Evolutionary conservation across 2,329 filamentous ascomycete genomes (phyloP), one percentile per base, ranked within the genome.

Genomic region (Trichoderma citrinoviride): DNA sequence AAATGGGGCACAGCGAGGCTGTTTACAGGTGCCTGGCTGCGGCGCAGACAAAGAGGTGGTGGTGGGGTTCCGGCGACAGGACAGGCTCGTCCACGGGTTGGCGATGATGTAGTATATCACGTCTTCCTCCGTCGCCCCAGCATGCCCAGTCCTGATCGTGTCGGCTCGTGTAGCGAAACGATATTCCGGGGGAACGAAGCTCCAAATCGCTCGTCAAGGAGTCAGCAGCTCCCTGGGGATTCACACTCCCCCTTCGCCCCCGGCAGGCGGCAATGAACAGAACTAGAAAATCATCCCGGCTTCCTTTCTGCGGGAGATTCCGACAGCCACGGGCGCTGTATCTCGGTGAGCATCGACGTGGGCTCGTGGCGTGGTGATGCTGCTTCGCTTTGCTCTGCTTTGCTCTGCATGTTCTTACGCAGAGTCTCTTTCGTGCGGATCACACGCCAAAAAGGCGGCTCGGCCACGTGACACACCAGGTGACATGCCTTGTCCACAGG

Each of bases 201-300:
- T 62, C 40, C 58, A 62, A 62, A 62, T 62, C 58, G 58, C 58
- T 62, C 58, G 58, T 62, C 58, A 44, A 27, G 58, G 58, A 29
- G 58, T 52, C 37, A 41, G 29, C 14, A 54, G 25, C 37, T 17
- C 49, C 49, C 25, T 37, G 7, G 33, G 17, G 4, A 14, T 46
- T 43, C 58, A 25, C 40, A 33, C 49, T 40, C 12, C n/a, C 61
- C 15, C 61, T 29, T 37, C 17, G 19, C 10, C 19, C 15, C 23
- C 6, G 37, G 5, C 19, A 43, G 25, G 43, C 37, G 46, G 3
- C 4, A 19, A 29, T 15, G 21, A 23, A 41, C 46, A 29, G 21
- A 25, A 5, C 19, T 7, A 19, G 37, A 44, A n/a, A 37, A 44
- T 8, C 17, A 41, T 53, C 44, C 33, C 19, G 21, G 52, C 33